phyloP scores from a whole-genome alignment of 352 stramenopile species.

The Phytophthora citricola region DNA sequence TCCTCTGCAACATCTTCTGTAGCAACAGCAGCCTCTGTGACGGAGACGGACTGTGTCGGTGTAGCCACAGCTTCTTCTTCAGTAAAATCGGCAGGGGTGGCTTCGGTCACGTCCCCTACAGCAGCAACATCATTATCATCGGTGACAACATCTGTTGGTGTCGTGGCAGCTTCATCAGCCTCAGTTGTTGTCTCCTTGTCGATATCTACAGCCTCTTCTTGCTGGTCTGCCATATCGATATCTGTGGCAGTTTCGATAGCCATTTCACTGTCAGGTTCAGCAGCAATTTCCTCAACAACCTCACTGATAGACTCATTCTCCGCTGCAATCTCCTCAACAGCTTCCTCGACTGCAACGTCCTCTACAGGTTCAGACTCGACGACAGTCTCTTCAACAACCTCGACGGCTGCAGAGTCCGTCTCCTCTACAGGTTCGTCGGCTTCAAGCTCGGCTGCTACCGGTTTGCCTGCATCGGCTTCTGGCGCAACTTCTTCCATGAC shows the following conservation, averaged over 20 bases:
- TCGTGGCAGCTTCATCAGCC: background rate
- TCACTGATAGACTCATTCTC: slow-evolving; percentile 4
- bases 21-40: background rate
- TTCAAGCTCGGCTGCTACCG: background rate
- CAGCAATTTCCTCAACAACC: background rate
- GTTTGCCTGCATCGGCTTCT: slow-evolving; percentile 8
- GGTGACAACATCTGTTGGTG: background rate
- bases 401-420: background rate
- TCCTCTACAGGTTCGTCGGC: background rate
- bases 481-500: slow-evolving; percentile 3
- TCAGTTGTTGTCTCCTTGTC: background rate
- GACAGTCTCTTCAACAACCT: background rate
- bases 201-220: background rate
- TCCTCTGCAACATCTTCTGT: too few species aligned
- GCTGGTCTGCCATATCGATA: too few species aligned
- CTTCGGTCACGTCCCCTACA: background rate
- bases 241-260: background rate
- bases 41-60: too few species aligned
- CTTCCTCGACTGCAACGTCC: background rate
- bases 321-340: slow-evolving; percentile 8
- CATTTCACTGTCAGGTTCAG: background rate
- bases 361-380: background rate
- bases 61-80: background rate
- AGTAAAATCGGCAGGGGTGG: background rate
- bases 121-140: slow-evolving; percentile 2